A percentile compares a stretch with the other conserved stretches of the same genome.
Evolutionary conservation across 371 early-diverging fungal genomes (phyloP).

Genomic region (Lichtheimia ornata): DNA sequence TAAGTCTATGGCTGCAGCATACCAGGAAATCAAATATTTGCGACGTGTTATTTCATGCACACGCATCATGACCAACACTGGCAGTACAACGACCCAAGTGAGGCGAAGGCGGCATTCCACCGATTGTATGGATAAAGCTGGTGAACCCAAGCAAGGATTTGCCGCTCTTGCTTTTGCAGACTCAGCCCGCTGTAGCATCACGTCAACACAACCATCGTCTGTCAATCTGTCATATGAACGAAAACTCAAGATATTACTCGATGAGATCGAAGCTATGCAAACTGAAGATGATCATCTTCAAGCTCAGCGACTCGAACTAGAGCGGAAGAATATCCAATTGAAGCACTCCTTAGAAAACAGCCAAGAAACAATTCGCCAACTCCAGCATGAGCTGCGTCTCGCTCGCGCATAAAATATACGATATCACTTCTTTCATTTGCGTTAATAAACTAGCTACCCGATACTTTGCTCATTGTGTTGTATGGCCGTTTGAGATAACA

Average conservation of each 20-base stretch:
- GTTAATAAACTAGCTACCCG: too few relatives aligned
- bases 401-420: too few relatives aligned
- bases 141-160: background rate
- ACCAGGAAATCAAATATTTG: slow-evolving; percentile 9
- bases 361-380: slow-evolving; percentile 13
- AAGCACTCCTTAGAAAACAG: slow-evolving; percentile 5
- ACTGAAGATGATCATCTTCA: slow-evolving; percentile 7
- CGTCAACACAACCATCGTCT: background rate
- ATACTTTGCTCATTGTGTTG: too few relatives aligned
- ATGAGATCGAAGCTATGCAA: slow-evolving; percentile 19
- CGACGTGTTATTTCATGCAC: slow-evolving; percentile 5
- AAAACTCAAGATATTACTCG: slow-evolving; percentile 15
- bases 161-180: background rate
- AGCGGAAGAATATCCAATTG: slow-evolving; percentile 4
- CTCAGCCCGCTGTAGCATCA: background rate
- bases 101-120: slow-evolving; percentile 10
- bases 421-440: too few relatives aligned
- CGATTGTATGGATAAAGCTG: background rate
- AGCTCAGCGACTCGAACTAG: slow-evolving; percentile 1
- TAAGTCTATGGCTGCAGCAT: background rate
- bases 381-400: slow-evolving; percentile 14
- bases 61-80: background rate
- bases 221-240: slow-evolving; percentile 8
- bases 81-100: background rate
- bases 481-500: too few relatives aligned